A percentile compares a stretch with the other conserved stretches of the same genome.
Evolutionary conservation across 208 protist genomes (phyloP).

Genomic region (Leishmania mexicana): DNA sequence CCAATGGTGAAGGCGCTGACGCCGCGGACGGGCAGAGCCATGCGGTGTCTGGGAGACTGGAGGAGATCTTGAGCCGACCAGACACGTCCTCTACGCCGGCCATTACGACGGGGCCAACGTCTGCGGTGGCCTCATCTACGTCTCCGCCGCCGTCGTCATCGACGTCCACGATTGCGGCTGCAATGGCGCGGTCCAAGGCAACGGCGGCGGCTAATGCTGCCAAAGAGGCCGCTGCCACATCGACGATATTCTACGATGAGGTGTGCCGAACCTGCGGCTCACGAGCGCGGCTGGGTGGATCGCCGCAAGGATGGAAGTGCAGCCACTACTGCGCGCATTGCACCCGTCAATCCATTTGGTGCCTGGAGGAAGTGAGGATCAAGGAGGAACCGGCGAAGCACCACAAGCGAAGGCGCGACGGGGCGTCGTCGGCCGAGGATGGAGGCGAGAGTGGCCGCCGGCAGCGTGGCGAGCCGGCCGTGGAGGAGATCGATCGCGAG

Average conservation of each 20-base stretch:
- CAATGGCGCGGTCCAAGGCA: constrained; percentile 27
- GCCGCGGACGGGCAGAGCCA: constrained; percentile 10
- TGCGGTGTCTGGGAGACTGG: constrained; percentile 30
- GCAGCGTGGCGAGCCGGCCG: neutral
- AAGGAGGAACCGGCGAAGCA: constrained; percentile 4
- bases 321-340: constrained; percentile 71
- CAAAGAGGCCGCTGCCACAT: neutral
- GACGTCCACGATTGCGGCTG: constrained; percentile 23
- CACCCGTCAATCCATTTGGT: constrained; percentile 73
- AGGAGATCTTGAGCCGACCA: constrained; percentile 52
- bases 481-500: constrained; percentile 36
- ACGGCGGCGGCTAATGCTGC: neutral
- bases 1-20: neutral
- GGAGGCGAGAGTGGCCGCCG: neutral
- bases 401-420: constrained; percentile 12
- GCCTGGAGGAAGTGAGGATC: constrained; percentile 45
- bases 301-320: constrained; percentile 68
- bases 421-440: constrained; percentile 9
- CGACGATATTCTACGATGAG: constrained; percentile 44
- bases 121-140: neutral
- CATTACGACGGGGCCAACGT: constrained; percentile 6
- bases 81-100: constrained; percentile 12
- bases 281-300: constrained; percentile 43
- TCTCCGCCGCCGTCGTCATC: constrained; percentile 2
- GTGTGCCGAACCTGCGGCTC: constrained; percentile 67